phyloP scores from a whole-genome alignment of 2,329 filamentous ascomycete genomes.

The Talaromyces sp. region DNA sequence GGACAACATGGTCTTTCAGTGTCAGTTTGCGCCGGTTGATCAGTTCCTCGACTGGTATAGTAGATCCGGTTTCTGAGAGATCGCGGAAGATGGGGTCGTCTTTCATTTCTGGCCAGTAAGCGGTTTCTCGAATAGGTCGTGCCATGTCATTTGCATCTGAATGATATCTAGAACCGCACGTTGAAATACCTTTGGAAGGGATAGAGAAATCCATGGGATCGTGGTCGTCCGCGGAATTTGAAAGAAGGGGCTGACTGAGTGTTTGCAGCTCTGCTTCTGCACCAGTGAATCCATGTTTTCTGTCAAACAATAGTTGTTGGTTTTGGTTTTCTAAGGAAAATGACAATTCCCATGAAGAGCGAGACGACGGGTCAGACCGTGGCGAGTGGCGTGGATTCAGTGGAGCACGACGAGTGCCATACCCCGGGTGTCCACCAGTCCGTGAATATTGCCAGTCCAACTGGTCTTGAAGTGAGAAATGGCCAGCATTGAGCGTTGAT shows the following conservation, averaged over 20 bases:
- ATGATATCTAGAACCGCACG: slow-evolving; percentile 48
- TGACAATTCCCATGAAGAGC: background rate
- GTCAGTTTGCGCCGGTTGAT: slow-evolving; percentile 30
- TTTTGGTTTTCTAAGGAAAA: background rate
- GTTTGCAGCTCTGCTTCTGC: background rate
- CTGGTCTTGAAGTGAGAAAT: background rate
- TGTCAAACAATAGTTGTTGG: background rate
- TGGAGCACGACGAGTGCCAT: background rate
- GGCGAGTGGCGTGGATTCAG: background rate
- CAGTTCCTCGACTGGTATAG: slow-evolving; percentile 41
- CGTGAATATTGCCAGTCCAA: slow-evolving; percentile 3
- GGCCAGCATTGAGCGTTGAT: background rate
- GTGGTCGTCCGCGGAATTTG: slow-evolving; percentile 20
- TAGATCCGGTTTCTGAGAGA: slow-evolving; percentile 35
- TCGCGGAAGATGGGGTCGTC: slow-evolving; percentile 46
- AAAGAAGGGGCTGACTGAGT: slow-evolving; percentile 21
- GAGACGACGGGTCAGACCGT: background rate
- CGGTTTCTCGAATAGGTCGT: slow-evolving; percentile 44
- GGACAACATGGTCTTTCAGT: slow-evolving; percentile 23
- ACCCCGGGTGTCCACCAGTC: slow-evolving; percentile 2
- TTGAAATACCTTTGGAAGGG: slow-evolving; percentile 4
- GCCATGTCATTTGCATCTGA: slow-evolving; percentile 40
- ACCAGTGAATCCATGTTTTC: background rate
- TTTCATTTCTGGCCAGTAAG: slow-evolving; percentile 46
- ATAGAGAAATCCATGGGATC: background rate